A percentile compares a stretch with the other conserved stretches of the same genome.
Evolutionary conservation across 2,329 filamentous ascomycete genomes (phyloP).

Genomic region (Biscogniauxia marginata): DNA sequence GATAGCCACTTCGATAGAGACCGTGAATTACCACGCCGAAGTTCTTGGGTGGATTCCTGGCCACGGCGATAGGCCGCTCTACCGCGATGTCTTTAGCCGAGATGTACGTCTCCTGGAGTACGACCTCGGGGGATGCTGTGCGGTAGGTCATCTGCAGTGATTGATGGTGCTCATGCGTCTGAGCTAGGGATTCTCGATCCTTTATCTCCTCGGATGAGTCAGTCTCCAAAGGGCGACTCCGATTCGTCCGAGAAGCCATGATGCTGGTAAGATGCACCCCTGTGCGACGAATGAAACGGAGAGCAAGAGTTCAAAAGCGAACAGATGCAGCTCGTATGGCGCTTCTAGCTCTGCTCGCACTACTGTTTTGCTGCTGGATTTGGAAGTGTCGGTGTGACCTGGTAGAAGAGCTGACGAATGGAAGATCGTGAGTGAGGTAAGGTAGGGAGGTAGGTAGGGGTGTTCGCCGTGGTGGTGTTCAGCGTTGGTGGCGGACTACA

Average conservation of each 20-base stretch:
- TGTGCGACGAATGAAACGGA: background rate
- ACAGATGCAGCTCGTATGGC: background rate
- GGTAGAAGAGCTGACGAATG: constrained; percentile 1
- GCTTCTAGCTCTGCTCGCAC: background rate
- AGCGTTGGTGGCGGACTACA: constrained; percentile 7
- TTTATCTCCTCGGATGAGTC: background rate
- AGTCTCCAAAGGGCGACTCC: background rate
- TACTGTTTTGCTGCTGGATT: background rate
- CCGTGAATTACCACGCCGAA: constrained; percentile 73
- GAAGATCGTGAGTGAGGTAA: background rate
- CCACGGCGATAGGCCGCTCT: constrained; percentile 10
- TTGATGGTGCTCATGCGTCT: background rate
- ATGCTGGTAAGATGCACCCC: background rate
- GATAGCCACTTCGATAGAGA: constrained; percentile 82
- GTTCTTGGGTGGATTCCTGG: constrained; percentile 54
- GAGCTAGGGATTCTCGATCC: constrained; percentile 1
- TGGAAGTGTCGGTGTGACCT: background rate
- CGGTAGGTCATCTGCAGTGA: constrained; percentile 2
- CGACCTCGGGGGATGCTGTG: constrained; percentile 11
- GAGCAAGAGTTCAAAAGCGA: background rate
- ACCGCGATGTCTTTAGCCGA: constrained; percentile 17
- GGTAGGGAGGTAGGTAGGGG: background rate
- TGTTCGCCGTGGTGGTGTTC: background rate
- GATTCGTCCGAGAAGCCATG: constrained; percentile 2
- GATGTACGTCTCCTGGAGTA: constrained; percentile 10